Evolutionary conservation across 257 asterid genomes (phyloP).

Genomic region (Penstemon newberryi): DNA sequence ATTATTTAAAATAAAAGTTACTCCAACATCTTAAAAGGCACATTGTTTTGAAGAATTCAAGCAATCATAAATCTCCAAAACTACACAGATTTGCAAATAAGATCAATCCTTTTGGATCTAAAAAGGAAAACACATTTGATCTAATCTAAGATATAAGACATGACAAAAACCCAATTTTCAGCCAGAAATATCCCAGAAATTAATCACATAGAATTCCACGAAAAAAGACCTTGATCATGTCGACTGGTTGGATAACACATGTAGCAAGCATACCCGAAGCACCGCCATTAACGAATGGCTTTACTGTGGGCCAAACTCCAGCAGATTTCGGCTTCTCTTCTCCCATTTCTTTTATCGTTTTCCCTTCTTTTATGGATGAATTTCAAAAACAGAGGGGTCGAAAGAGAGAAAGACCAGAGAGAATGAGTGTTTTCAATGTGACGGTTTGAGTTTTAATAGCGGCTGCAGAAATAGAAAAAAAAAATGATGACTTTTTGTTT

Average conservation of each 20-base stretch:
- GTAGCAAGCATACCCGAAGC: conserved; percentile 97
- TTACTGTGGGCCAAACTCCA: conserved; percentile 84
- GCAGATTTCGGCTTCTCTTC: conserved; percentile 65
- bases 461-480: neutral
- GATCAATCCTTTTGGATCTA: neutral
- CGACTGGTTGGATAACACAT: conserved; percentile 92
- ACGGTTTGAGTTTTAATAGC: conserved; percentile 20
- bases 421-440: neutral
- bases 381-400: neutral
- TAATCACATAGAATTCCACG: neutral
- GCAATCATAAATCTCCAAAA: neutral
- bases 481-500: too few relatives aligned
- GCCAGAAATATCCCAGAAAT: neutral
- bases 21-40: conserved; percentile 3
- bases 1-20: neutral
- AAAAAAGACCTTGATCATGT: conserved; percentile 81
- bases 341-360: conserved; percentile 44
- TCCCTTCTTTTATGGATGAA: conserved; percentile 26
- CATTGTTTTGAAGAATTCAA: neutral
- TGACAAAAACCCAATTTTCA: neutral
- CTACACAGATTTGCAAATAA: too few relatives aligned
- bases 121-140: neutral
- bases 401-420: conserved; percentile 19
- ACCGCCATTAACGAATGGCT: conserved; percentile 94
- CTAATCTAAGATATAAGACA: neutral